These are phyloP conservation scores for Alternaria sp. DNA, from an alignment of 2,329 filamentous ascomycete species.

Conservation along the genomic window DNA sequence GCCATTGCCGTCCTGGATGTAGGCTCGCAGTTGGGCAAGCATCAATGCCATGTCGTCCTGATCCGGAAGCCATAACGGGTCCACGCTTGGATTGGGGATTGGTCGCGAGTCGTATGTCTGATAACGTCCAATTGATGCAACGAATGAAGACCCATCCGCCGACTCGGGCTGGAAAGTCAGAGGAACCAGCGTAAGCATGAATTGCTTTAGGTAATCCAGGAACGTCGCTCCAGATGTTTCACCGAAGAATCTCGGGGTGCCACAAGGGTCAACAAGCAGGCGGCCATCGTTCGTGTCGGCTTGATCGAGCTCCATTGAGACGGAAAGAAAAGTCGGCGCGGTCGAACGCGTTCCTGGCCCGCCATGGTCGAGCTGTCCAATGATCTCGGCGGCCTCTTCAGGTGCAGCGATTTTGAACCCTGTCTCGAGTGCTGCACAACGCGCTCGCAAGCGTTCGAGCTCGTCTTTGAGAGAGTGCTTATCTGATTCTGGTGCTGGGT, in stretches of 20 bases:
- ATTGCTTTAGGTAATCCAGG: constrained; percentile 33
- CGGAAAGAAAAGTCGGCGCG: constrained; percentile 14
- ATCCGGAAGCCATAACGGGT: constrained; percentile 35
- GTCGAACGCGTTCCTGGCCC: constrained; percentile 9
- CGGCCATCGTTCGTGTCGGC: constrained; percentile 19
- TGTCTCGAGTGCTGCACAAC: constrained; percentile 29
- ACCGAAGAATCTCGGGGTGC: constrained; percentile 27
- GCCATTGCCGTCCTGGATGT: constrained; percentile 35
- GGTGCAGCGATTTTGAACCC: constrained; percentile 21
- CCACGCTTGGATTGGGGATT: constrained; percentile 30
- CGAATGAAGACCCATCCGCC: constrained; percentile 28
- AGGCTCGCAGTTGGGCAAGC: constrained; percentile 27
- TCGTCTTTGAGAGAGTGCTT: constrained; percentile 28
- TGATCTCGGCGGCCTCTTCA: constrained; percentile 21
- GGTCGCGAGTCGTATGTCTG: constrained; percentile 39
- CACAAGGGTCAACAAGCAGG: constrained; percentile 27
- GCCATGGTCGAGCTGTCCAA: constrained; percentile 17
- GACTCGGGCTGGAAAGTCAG: constrained; percentile 21
- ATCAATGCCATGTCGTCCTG: constrained; percentile 27
- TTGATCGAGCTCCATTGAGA: constrained; percentile 8
- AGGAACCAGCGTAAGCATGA: constrained; percentile 33
- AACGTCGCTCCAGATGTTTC: constrained; percentile 37
- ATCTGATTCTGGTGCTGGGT: constrained; percentile 28
- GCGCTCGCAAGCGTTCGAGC: constrained; percentile 27
- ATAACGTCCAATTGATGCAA: constrained; percentile 30